Conservation (phyloP, 805 yeast species). For the Hanseniaspora hatyaiensis region DNA sequence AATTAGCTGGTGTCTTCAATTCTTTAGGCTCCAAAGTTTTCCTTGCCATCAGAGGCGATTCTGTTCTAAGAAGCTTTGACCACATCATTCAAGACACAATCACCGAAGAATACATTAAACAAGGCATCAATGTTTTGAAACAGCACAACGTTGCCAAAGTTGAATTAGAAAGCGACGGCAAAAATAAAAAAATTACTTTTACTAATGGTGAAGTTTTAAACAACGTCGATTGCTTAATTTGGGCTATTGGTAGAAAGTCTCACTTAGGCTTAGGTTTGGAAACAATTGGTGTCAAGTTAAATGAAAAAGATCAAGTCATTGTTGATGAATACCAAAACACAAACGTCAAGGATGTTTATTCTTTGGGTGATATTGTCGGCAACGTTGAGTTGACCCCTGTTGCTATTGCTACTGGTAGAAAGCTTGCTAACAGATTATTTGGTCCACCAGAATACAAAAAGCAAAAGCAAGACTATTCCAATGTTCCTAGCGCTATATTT, state of each 20-base stretch:
- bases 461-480: conserved; percentile 72
- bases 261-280: conserved; percentile 64
- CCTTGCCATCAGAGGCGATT: conserved; percentile 79
- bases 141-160: conserved; percentile 40
- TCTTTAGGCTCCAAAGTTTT: conserved; percentile 80
- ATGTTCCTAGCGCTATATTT: conserved; percentile 92
- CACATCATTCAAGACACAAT: conserved; percentile 63
- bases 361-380: conserved; percentile 92
- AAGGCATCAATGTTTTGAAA: conserved; percentile 75
- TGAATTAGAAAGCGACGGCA: conserved; percentile 32
- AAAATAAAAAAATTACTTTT: conserved; percentile 40
- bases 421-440: conserved; percentile 78
- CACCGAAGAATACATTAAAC: conserved; percentile 67
- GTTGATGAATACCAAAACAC: conserved; percentile 88
- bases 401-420: conserved; percentile 97
- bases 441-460: conserved; percentile 60
- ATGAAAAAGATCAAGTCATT: conserved; percentile 49
- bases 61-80: conserved; percentile 82
- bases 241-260: conserved; percentile 91
- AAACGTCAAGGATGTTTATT: conserved; percentile 53
- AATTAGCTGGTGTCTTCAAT: conserved; percentile 86
- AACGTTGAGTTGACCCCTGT: conserved; percentile 92
- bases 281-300: conserved; percentile 55
- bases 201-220: conserved; percentile 34
- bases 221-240: conserved; percentile 73